A percentile compares a stretch with the other conserved stretches of the same genome.
These are phyloP conservation scores for Globisporangium paroecandrum DNA, from an alignment of 352 stramenopile genomes.

Conservation along the genomic window DNA sequence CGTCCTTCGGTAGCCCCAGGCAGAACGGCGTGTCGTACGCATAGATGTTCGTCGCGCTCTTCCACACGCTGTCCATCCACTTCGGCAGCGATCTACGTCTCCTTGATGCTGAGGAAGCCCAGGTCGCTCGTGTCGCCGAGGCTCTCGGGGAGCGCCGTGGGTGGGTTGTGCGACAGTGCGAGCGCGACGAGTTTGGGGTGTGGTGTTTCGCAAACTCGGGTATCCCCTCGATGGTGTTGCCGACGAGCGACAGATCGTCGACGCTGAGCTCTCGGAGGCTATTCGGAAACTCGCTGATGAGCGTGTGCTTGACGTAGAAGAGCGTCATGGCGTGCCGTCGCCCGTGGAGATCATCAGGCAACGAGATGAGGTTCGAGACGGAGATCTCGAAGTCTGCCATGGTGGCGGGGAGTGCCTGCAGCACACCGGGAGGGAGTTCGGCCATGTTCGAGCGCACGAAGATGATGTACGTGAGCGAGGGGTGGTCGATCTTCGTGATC, in stretches of 20 bases:
- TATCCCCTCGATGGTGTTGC: constrained; percentile 26
- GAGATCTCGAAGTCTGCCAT: constrained; percentile 35
- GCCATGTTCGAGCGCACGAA: constrained; percentile 51
- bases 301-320: constrained; percentile 25
- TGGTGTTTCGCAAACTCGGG: constrained; percentile 20
- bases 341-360: constrained; percentile 22
- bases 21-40: constrained; percentile 30
- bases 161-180: constrained; percentile 24
- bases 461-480: constrained; percentile 37
- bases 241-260: constrained; percentile 32
- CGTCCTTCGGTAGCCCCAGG: not conserved
- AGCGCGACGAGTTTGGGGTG: constrained; percentile 20
- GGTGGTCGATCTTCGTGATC: constrained; percentile 29
- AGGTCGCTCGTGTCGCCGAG: constrained; percentile 24
- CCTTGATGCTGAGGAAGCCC: constrained; percentile 33
- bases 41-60: constrained; percentile 28
- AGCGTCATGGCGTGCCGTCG: constrained; percentile 21
- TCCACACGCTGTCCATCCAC: constrained; percentile 24
- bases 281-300: constrained; percentile 7
- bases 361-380: constrained; percentile 24
- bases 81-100: constrained; percentile 26
- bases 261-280: constrained; percentile 15
- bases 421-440: constrained; percentile 30
- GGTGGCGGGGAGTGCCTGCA: constrained; percentile 29
- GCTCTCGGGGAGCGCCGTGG: constrained; percentile 22